These are phyloP conservation scores for Colletotrichum endophyticum DNA, from an alignment of 2,329 filamentous ascomycete species.

Conservation along the genomic window DNA sequence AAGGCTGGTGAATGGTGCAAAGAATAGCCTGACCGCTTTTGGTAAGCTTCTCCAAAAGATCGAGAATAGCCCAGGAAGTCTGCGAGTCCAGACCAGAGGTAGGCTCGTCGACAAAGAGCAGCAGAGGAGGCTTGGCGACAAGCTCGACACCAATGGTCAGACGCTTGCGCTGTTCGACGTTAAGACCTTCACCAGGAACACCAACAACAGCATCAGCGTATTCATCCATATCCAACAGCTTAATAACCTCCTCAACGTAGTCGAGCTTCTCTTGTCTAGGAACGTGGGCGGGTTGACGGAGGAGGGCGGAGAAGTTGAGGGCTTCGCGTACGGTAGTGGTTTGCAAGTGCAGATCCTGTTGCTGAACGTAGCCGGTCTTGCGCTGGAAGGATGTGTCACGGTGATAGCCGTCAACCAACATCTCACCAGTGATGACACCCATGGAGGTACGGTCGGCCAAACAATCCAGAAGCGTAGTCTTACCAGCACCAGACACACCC, in stretches of 20 bases:
- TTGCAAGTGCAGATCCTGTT: constrained; percentile 87
- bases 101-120: constrained; percentile 93
- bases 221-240: constrained; percentile 86
- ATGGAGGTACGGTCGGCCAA: constrained; percentile 86
- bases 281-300: constrained; percentile 82
- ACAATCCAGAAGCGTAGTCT: constrained; percentile 88
- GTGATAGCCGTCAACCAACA: constrained; percentile 69
- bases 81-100: constrained; percentile 94
- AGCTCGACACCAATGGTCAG: constrained; percentile 96
- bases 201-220: constrained; percentile 92
- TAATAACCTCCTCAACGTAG: constrained; percentile 91
- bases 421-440: constrained; percentile 86
- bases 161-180: constrained; percentile 74
- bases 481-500: constrained; percentile 92
- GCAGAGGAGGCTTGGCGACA: constrained; percentile 85
- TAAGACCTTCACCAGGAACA: constrained; percentile 85
- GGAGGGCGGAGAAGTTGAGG: constrained; percentile 81
- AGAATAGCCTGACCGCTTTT: constrained; percentile 90
- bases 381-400: constrained; percentile 86
- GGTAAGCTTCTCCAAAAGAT: constrained; percentile 87
- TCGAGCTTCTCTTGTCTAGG: constrained; percentile 78
- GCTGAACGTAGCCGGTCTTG: constrained; percentile 90
- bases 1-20: constrained; percentile 98
- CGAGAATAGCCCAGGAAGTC: constrained; percentile 90
- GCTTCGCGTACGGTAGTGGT: constrained; percentile 90